Base-by-base conservation (phyloP, 2,329 filamentous ascomycete genomes). In the Biscogniauxia marginata region DNA sequence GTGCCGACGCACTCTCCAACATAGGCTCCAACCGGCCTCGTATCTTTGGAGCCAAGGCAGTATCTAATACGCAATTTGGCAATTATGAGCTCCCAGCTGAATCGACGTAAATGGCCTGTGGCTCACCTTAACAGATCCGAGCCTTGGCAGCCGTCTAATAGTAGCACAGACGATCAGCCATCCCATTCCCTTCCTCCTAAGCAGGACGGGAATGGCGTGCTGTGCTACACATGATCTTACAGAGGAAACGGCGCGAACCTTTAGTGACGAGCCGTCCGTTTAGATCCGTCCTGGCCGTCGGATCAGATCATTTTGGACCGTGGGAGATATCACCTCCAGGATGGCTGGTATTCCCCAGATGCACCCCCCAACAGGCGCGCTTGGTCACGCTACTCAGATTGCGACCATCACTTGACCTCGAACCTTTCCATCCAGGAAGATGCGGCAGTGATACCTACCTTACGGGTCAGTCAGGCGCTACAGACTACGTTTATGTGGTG, bases 401-500 rank as follows among this genome's bases (percentile, higher is more conserved):
- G 47, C 39, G 46, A 21, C 46, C 16, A 58, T 69, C 67, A 69
- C 59, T 69, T 69, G 67, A 69, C 66, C 53, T 51, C 52, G 54
- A 56, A 46, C 54, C 56, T 53, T 56, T 55, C 54, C 56, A 56
- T 44, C 51, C 50, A 56, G 51, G n/a, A 53, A 65, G 55, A 59
- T 60, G 63, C 47, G 49, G 49, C 54, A 52, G 62, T 61, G 54
- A 58, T 62, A 64, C 60, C 54, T 53, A 55, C 46, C 30, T 39
- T 39, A 39, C 30, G n/a, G 25, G 46, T 54, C 39, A 58, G 65
- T 65, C 65, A 68, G 62, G 65, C 59, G 65, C 57, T 58, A 56
- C 54, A 56, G 45, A 54, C 44, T 49, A 39, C 55, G 49, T 46
- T 53, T 62, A 61, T 52, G 54, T 58, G 53, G 57, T 64, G 60